Evolutionary conservation across 805 yeast species (phyloP), one percentile per base, ranked within the genome.

Genomic region (Sugiyamaella qingdaonensis): DNA sequence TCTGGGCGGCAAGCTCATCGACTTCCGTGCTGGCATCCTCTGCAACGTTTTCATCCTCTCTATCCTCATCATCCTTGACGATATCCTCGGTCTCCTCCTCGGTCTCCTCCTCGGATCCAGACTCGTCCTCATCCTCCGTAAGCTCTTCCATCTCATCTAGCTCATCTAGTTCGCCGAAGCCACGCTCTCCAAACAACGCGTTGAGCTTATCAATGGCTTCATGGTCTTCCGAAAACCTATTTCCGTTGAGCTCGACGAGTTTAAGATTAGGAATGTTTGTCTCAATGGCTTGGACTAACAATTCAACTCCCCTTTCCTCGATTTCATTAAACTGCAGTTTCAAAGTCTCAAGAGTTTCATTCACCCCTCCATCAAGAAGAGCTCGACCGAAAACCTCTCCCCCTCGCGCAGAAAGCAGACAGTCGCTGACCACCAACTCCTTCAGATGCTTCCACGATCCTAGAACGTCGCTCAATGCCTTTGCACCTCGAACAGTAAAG

Each of bases 121-220:
- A 85, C 19, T 82, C 88, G 52, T 82, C 88, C 51, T 82, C 88
- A 21, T 80, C 87, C 46, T 82, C 80, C 58, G 82, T 82, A 34
- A 79, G 74, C 68, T 89, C 97, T 73, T 92, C 99, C 72, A 94
- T 79, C 62, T 94, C 99, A 62, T 92, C 98, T 48, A 94, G 77
- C 66, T 94, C 99, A 63, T 92, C 96, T 33, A 94, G 73, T 67
- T 86, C 92, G 56, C 95, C 96, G 53, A 73, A 70, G 0, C 91
- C 94, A 64, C 89, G 81, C 37, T 76, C 78, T 53, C 80, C 87
- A 61, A 92, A 89, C 14, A 83, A 68, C 18, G 74, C 80, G 46
- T 69, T 76, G 58, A 92, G 80, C 49, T 73, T 69, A 51, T 81
- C 86, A 52, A 94, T 69, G 18, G 78, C 73, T 54, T 82, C 86